Percentiles rank a stretch among this genome's conserved stretches.
phyloP scores from a whole-genome alignment of 768 basidiomycete genomes.

The Plicaturopsis crispa region DNA sequence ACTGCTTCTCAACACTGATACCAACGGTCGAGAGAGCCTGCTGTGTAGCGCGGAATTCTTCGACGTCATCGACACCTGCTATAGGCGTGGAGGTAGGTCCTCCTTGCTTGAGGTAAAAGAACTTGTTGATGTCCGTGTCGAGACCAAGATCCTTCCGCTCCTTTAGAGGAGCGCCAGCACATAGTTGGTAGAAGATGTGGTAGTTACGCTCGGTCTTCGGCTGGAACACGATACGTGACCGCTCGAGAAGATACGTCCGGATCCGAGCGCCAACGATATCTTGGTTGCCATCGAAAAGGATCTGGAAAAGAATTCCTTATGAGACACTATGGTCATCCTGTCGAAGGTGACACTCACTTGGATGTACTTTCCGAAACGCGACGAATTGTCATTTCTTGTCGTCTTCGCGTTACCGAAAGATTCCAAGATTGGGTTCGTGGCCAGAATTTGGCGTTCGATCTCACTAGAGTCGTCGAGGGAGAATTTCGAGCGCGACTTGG shows the following conservation, averaged over 20 bases:
- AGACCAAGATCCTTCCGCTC: conserved; percentile 94
- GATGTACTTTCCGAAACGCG: conserved; percentile 98
- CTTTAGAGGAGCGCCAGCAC: conserved; percentile 90
- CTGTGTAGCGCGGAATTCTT: conserved; percentile 91
- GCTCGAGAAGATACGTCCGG: conserved; percentile 94
- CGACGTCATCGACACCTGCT: conserved; percentile 87
- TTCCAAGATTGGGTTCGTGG: conserved; percentile 99
- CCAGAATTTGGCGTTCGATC: conserved; percentile 94
- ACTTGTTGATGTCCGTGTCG: conserved; percentile 78
- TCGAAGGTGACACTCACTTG: conserved; percentile 51
- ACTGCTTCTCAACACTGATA: conserved; percentile 95
- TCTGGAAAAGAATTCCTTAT: conserved; percentile 46
- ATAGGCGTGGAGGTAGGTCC: conserved; percentile 85
- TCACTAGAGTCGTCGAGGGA: conserved; percentile 85
- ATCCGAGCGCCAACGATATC: conserved; percentile 99
- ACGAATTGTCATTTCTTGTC: conserved; percentile 97
- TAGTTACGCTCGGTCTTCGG: conserved; percentile 96
- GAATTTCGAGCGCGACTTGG: conserved; percentile 60
- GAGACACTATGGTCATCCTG: conserved; percentile 3
- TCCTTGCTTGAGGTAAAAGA: conserved; percentile 90
- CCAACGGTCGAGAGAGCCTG: conserved; percentile 95
- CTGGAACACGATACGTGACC: conserved; percentile 96
- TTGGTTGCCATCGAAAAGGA: conserved; percentile 91
- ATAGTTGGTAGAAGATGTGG: conserved; percentile 99
- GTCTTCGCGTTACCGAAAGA: conserved; percentile 99